phyloP scores from a whole-genome alignment of 805 yeast species.

The Sporopachydermia quercuum region DNA sequence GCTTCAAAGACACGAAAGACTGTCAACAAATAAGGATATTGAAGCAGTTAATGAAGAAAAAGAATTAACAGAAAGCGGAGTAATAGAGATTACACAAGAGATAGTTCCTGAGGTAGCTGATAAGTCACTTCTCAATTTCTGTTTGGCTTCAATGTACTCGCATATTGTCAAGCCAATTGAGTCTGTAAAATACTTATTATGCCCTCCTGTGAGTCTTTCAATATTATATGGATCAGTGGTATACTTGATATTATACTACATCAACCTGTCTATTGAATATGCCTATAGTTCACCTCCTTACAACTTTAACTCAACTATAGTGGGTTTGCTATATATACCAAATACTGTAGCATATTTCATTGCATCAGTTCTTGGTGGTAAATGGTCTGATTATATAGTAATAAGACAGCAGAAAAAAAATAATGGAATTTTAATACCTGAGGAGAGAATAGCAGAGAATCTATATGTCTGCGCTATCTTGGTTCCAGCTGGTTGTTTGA shows the following conservation, averaged over 20 bases:
- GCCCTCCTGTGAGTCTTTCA: conserved; percentile 64
- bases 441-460: conserved; percentile 66
- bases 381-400: conserved; percentile 56
- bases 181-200: conserved; percentile 41
- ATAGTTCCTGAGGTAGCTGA: conserved; percentile 11
- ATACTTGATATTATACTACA: conserved; percentile 54
- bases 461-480: conserved; percentile 47
- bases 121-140: conserved; percentile 10
- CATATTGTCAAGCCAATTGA: too few relatives aligned
- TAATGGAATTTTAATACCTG: conserved; percentile 58
- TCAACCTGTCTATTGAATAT: conserved; percentile 59
- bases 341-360: conserved; percentile 64
- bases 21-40: neutral
- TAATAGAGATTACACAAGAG: conserved; percentile 12
- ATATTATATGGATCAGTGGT: conserved; percentile 55
- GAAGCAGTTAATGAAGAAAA: neutral
- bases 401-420: conserved; percentile 34
- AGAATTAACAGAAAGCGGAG: neutral
- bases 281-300: conserved; percentile 53
- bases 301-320: conserved; percentile 44
- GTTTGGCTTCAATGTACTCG: too few relatives aligned
- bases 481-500: conserved; percentile 49
- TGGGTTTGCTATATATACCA: conserved; percentile 71
- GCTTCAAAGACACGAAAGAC: neutral
- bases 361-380: conserved; percentile 72